Evolutionary conservation across 176 grass and related monocot genomes (phyloP), one percentile per base, ranked within the genome.

Genomic region (Hyparrhenia diplandra): DNA sequence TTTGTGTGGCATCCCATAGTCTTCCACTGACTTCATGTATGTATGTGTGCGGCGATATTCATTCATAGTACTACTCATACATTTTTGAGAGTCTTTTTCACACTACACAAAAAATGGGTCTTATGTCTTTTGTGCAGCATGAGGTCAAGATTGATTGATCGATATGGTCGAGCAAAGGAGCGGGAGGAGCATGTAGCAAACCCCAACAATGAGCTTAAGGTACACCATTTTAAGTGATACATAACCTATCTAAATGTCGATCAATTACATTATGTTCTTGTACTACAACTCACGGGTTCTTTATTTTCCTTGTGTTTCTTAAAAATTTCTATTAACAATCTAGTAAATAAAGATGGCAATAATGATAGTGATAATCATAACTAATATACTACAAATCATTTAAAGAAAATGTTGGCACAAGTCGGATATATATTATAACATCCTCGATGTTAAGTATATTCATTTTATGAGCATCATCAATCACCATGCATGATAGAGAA

Each of bases 111-210:
- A 32, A n/a, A 31, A 8, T 21, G 2, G 51, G n/a, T 24, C 2
- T 67, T 34, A 49, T 82, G 18, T 49, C 20, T n/a, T 77, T 77
- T 78, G 27, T 49, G 13, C 68, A 79, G n/a, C n/a, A 84, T 98
- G 82, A 93, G 86, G 84, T 92, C 87, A n/a, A n/a, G n/a, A 21
- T 82, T 99, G 63, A 91, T 92, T 71, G 93, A 96, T 49, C 85
- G 89, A 85, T 99, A 96, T 57, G 64, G 67, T 25, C 85, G 87
- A 83, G 76, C 80, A 0, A 93, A 92, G 74, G 90, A 95, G 40
- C 87, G 91, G 69, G 46, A n/a, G n/a, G n/a, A n/a, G n/a, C n/a
- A n/a, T n/a, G n/a, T n/a, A n/a, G n/a, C n/a, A n/a, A n/a, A n/a
- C n/a, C n/a, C n/a, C n/a, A n/a, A n/a, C n/a, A n/a, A n/a, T n/a